These are phyloP conservation scores for Termitomyces sp. DNA, from an alignment of 768 basidiomycete species.

Conservation along the genomic window DNA sequence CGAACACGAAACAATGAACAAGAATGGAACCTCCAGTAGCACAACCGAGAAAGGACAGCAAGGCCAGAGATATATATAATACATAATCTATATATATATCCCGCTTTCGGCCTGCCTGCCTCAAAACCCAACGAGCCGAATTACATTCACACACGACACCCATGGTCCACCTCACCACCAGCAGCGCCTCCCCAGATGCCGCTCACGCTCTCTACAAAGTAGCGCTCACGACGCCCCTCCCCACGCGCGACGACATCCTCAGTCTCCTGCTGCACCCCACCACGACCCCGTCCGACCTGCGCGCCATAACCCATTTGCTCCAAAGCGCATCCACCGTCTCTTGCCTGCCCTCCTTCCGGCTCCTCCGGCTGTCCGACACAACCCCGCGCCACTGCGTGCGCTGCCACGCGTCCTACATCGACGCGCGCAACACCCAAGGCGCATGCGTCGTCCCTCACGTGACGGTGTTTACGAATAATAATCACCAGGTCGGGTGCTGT, in stretches of 20 bases:
- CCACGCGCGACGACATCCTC: slow-evolving; percentile 6
- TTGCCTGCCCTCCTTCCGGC: not conserved
- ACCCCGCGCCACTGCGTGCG: slow-evolving; percentile 9
- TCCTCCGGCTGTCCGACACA: slow-evolving; percentile 4
- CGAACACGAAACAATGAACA: not conserved
- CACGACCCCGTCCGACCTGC: slow-evolving; percentile 4
- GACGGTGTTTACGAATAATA: no score
- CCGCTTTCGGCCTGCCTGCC: no score
- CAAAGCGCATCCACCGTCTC: not conserved
- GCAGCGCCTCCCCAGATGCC: not conserved
- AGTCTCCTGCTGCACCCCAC: slow-evolving; percentile 2
- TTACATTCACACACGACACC: not conserved
- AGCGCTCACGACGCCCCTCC: not conserved
- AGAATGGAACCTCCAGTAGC: not conserved
- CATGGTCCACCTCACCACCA: not conserved
- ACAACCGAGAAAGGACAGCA: not conserved
- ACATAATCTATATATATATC: not conserved
- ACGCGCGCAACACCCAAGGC: slow-evolving; percentile 2
- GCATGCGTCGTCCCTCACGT: slow-evolving; percentile 10
- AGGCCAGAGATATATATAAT: no score
- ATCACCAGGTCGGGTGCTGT: not conserved
- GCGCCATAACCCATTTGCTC: not conserved
- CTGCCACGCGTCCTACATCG: slow-evolving; percentile 10
- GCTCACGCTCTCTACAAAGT: not conserved
- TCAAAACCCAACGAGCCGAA: not conserved